Percentiles rank a stretch among this genome's conserved stretches.
These are phyloP conservation scores for Lentinula raphanica DNA, from an alignment of 768 basidiomycete genomes.

Conservation along the genomic window DNA sequence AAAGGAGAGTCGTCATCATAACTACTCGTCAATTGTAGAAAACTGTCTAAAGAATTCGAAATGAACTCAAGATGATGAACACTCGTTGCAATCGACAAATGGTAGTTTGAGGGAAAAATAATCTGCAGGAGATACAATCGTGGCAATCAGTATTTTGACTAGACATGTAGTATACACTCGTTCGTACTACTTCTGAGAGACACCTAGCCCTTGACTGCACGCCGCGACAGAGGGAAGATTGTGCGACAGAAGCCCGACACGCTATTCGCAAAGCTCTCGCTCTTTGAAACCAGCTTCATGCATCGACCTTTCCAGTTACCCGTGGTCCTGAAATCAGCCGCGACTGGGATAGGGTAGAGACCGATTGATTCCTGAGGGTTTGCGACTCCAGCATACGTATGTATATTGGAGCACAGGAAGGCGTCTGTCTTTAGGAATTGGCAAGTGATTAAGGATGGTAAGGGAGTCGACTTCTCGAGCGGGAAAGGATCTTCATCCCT, in stretches of 20 bases:
- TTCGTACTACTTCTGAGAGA: too few relatives aligned
- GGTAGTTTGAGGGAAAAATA: too few relatives aligned
- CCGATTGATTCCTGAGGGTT: conserved; percentile 1
- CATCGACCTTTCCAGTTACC: neutral
- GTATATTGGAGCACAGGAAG: neutral
- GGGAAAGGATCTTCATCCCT: neutral
- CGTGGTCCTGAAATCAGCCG: neutral
- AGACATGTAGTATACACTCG: too few relatives aligned
- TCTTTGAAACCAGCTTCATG: neutral
- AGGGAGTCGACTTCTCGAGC: too few relatives aligned
- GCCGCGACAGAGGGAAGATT: neutral
- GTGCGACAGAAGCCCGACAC: neutral
- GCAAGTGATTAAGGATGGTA: neutral
- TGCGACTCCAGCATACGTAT: neutral
- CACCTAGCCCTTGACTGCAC: neutral
- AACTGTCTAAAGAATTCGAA: too few relatives aligned
- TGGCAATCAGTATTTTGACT: too few relatives aligned
- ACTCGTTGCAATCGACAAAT: too few relatives aligned
- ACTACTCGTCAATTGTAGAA: too few relatives aligned
- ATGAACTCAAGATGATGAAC: too few relatives aligned
- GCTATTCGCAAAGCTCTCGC: neutral
- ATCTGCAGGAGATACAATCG: too few relatives aligned
- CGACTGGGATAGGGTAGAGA: neutral
- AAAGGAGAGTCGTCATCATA: too few relatives aligned
- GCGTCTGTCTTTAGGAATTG: neutral